Evolutionary conservation across 176 grass and related monocot species (phyloP).

Genomic region (Neostapfia colusana): DNA sequence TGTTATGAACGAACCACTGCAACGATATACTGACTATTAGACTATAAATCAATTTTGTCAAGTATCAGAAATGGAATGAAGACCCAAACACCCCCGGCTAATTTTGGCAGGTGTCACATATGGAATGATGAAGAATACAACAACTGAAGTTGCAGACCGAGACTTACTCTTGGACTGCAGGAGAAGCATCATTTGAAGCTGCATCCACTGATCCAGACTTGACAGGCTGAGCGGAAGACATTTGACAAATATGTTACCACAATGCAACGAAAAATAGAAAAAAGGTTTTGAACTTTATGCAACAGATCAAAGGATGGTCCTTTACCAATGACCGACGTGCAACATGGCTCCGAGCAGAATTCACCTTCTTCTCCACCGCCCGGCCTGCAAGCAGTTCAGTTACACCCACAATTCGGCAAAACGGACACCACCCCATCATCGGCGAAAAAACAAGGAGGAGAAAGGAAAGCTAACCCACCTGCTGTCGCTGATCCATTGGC

Average conservation of each 20-base stretch:
- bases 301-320: background rate
- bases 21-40: background rate
- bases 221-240: constrained; percentile 41
- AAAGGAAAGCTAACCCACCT: constrained; percentile 23
- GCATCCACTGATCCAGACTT: constrained; percentile 65
- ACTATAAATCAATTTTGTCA: background rate
- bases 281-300: background rate
- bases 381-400: background rate
- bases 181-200: background rate
- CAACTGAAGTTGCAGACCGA: background rate
- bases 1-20: constrained; percentile 2
- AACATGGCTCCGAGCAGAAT: constrained; percentile 14
- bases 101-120: background rate
- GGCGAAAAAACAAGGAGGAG: background rate
- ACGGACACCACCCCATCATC: background rate
- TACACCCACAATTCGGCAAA: constrained; percentile 23
- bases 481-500: constrained; percentile 45
- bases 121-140: background rate
- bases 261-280: constrained; percentile 35
- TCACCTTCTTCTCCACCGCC: constrained; percentile 40
- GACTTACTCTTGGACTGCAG: constrained; percentile 62
- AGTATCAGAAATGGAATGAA: background rate
- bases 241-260: constrained; percentile 23
- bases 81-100: background rate
- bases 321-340: constrained; percentile 59